Conservation (phyloP, 2,329 filamentous ascomycete genomes). For the Trichophyton mentagrophytes region DNA sequence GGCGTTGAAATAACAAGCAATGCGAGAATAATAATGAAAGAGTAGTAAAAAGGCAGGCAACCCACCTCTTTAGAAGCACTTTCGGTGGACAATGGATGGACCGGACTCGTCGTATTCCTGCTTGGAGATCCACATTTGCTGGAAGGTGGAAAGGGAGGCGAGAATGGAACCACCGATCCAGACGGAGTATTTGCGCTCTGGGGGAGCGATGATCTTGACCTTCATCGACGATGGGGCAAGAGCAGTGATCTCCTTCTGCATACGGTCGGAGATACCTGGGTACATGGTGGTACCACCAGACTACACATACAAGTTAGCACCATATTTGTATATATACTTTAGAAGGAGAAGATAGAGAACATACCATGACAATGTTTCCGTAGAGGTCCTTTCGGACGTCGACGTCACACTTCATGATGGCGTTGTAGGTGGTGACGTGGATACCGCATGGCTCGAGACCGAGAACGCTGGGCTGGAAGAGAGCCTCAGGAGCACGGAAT, state of each 20-base stretch:
- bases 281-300: constrained; percentile 99
- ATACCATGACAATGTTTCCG: constrained; percentile 99
- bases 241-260: constrained; percentile 99
- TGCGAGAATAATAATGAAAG: not conserved
- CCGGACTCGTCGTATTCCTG: constrained; percentile 99
- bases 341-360: constrained; percentile 23
- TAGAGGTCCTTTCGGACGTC: constrained; percentile 99
- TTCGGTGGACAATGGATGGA: constrained; percentile 98
- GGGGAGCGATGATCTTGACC: constrained; percentile 99
- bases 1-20: not conserved
- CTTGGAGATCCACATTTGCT: constrained; percentile 99
- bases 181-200: constrained; percentile 99
- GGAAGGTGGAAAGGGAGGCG: constrained; percentile 98
- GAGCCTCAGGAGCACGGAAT: constrained; percentile 98
- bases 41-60: not conserved
- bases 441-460: constrained; percentile 98
- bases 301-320: constrained; percentile 35
- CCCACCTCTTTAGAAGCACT: constrained; percentile 85
- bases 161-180: constrained; percentile 99
- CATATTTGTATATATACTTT: not conserved
- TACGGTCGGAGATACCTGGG: constrained; percentile 99
- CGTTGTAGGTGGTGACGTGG: constrained; percentile 99
- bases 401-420: constrained; percentile 99
- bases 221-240: constrained; percentile 99
- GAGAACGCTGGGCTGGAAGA: constrained; percentile 97